Base-by-base conservation (phyloP, 257 asterid species). In the Prunella vulgaris region DNA sequence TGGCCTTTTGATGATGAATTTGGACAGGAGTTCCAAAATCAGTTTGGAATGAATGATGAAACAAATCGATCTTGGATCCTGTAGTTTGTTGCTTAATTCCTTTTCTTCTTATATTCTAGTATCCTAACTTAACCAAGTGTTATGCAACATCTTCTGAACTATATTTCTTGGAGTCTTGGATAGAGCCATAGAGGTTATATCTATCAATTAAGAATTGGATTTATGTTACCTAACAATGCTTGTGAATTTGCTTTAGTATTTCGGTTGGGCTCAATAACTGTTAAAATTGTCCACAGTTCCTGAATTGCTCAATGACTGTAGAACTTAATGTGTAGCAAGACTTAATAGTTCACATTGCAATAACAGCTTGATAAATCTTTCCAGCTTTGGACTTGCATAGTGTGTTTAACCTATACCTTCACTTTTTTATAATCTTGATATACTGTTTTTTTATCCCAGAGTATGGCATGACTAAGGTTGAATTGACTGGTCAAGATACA, bases 401-500 rank as follows among this genome's bases (percentile, higher is more conserved):
- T 33, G 28, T 25, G 48, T 10, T 37, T 24, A 33, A 28, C 15
- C 4, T 5, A 18, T 14, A 28, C 64, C 46, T 32, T 66, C 21
- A 32, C 52, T 14, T 49, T 21, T 60, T 17, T 24, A 49, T 68
- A 33, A 75, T 75, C 66, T 40, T 7, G 35, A 32, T 51, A 28
- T 15, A 37, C 37, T 28, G 8, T 48, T 12, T 17, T 37, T 61
- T 40, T 32, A 61, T 69, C 32, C 53, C 71, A 75, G 79, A 40
- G 40, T 27, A 52, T 69, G 69, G 46, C 58, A 44, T 27, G 56
- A 38, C 48, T 1, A 69, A 69, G 54, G 61, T 40, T 61, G 52
- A 52, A 13, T 75, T 61, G 53, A 62, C 46, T 21, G 71, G 64
- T 52, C 67, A 69, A 69, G 67, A 61, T 61, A 18, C 70, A 20